phyloP scores from a whole-genome alignment of 2,329 filamentous ascomycete species.

The Nakataea oryzae region DNA sequence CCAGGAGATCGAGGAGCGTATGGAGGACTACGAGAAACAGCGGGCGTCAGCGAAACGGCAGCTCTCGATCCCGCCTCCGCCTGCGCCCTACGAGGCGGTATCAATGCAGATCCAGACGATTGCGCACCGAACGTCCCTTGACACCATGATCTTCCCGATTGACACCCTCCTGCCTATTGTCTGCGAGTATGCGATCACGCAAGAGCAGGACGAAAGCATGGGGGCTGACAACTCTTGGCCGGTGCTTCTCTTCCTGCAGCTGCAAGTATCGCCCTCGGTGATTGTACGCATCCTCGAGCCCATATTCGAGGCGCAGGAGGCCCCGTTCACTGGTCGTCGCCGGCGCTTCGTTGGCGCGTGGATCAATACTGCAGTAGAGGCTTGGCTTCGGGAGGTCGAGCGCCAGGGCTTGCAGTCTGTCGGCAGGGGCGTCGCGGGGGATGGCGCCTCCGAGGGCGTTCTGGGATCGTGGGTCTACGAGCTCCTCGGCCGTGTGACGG shows the following conservation, averaged over 20 bases:
- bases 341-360: slow-evolving; percentile 43
- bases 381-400: slow-evolving; percentile 39
- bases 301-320: slow-evolving; percentile 47
- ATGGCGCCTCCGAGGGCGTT: slow-evolving; percentile 21
- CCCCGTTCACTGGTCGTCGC: slow-evolving; percentile 42
- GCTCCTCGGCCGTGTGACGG: slow-evolving; percentile 1
- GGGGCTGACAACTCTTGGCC: slow-evolving; percentile 48
- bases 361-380: slow-evolving; percentile 36
- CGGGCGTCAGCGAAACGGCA: slow-evolving; percentile 13
- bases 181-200: slow-evolving; percentile 50
- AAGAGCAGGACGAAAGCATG: slow-evolving; percentile 47
- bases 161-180: slow-evolving; percentile 49
- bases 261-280: slow-evolving; percentile 46
- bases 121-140: slow-evolving; percentile 52
- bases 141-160: slow-evolving; percentile 58
- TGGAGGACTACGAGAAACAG: slow-evolving; percentile 20
- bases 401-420: slow-evolving; percentile 22
- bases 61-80: slow-evolving; percentile 25
- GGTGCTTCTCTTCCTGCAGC: slow-evolving; percentile 41
- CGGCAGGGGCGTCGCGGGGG: neutral
- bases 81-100: slow-evolving; percentile 60
- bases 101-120: slow-evolving; percentile 53
- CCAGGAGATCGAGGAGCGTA: slow-evolving; percentile 35
- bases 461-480: slow-evolving; percentile 3
- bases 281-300: slow-evolving; percentile 45